phyloP scores from a whole-genome alignment of 108 stramenopile species.

The Aurantiochytrium sp. region DNA sequence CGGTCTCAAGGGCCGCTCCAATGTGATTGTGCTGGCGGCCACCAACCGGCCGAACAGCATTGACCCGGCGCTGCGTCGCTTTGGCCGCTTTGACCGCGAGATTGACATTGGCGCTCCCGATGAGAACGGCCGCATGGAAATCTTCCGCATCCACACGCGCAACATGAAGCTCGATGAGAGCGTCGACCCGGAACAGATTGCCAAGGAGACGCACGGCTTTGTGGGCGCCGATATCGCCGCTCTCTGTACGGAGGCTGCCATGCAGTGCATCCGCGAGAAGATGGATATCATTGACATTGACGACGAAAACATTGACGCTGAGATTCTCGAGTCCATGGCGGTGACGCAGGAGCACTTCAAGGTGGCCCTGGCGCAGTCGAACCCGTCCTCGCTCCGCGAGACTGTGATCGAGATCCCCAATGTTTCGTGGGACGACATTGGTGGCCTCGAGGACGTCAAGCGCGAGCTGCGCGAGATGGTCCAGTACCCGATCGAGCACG shows the following conservation, averaged over 20 bases:
- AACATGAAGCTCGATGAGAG: slow-evolving; percentile 99
- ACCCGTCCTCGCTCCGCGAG: slow-evolving; percentile 94
- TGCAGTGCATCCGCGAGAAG: slow-evolving; percentile 99
- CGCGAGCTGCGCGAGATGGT: slow-evolving; percentile 99
- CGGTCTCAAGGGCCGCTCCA: slow-evolving; percentile 88
- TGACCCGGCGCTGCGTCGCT: slow-evolving; percentile 92
- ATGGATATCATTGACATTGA: slow-evolving; percentile 99
- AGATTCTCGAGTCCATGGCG: slow-evolving; percentile 95
- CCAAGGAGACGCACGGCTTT: slow-evolving; percentile 94
- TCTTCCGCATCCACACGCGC: slow-evolving; percentile 98
- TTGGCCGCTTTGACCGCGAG: slow-evolving; percentile 98
- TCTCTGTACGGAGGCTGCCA: slow-evolving; percentile 98
- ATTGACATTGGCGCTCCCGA: slow-evolving; percentile 99
- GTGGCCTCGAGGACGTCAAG: slow-evolving; percentile 95
- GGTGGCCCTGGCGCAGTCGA: slow-evolving; percentile 85
- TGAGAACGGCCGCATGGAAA: slow-evolving; percentile 97
- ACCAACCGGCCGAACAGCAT: slow-evolving; percentile 93
- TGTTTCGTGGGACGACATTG: slow-evolving; percentile 97
- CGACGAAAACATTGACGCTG: slow-evolving; percentile 98
- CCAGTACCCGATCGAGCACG: slow-evolving; percentile 99
- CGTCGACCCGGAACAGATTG: slow-evolving; percentile 93
- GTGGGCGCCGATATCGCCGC: slow-evolving; percentile 99
- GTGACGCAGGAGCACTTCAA: slow-evolving; percentile 98
- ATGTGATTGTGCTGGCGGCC: slow-evolving; percentile 93
- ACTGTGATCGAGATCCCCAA: slow-evolving; percentile 99